Conservation (phyloP, 306 rosid species). For the Inga laurina region DNA sequence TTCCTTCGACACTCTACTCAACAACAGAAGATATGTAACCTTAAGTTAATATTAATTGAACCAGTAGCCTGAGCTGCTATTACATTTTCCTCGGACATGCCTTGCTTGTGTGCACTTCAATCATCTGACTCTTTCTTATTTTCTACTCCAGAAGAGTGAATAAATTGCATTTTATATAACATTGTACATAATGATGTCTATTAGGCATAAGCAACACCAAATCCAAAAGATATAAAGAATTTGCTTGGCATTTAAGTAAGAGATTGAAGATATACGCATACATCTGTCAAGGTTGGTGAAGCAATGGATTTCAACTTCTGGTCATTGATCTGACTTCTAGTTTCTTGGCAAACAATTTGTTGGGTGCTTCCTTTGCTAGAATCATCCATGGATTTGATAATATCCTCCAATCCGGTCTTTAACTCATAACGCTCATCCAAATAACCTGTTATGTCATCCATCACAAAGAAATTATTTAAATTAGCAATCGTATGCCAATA, state of each 20-base stretch:
- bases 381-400: not conserved
- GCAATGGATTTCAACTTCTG: not conserved
- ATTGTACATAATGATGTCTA: not conserved
- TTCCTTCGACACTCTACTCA: not conserved
- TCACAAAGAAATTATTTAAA: too few relatives aligned
- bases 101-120: not conserved
- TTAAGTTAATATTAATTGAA: not conserved
- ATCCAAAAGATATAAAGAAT: not conserved
- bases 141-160: not conserved
- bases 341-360: too few relatives aligned
- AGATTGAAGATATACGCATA: not conserved
- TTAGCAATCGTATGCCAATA: not conserved
- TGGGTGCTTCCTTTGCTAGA: not conserved
- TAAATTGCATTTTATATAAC: not conserved
- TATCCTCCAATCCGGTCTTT: not conserved
- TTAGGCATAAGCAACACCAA: not conserved
- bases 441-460: not conserved
- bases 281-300: not conserved
- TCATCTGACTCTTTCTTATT: not conserved
- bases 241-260: not conserved
- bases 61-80: not conserved
- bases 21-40: not conserved
- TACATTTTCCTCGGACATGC: not conserved
- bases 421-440: fast-evolving
- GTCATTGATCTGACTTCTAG: not conserved